Base-by-base conservation (phyloP, 345 rosid genomes). In the Xanthoceras sorbifolium region DNA sequence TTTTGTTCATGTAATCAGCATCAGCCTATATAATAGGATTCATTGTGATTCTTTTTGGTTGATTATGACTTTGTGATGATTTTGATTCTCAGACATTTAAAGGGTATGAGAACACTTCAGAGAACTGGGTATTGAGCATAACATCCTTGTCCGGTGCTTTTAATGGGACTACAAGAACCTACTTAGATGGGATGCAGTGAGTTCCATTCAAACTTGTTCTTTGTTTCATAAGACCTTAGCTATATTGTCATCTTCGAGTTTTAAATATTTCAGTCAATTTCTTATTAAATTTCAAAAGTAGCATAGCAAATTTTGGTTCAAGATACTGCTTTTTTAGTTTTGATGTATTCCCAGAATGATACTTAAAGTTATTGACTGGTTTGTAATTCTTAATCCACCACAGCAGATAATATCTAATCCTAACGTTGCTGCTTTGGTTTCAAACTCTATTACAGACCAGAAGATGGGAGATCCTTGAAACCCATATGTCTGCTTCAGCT, bases 131-230 rank as follows among this genome's bases (percentile, higher is more conserved):
- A 7, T 80, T 97, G 80, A 97, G 99, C 84, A 80, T 97, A 28
- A 97, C 99, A 18, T 86, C 99, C 11, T 81, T 97, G 67, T 97
- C 98, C 5, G 99, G 97, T 22, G 99, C 99, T 0, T 89, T 97
- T 86, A 97, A 97, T 78, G 99, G 99, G 65, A 91, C 96, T 64
- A 97, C 98, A 20, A 87, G 98, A 81, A 81, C 96, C 5, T 97
- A 94, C 75, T 81, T 97, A 5, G 99, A 97, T 82, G 99, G 99
- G 66, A 92, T 97, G 81, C 90, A 81, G 99, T 94, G 78, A 83
- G 97, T 89, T 75, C 68, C 71, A 67, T 71, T 77, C 22, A 22
- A 61, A 60, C 63, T 72, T 14, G 61, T 61, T 68, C 50, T 10
- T 42, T 64, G 8, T 42, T 26, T 40, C 4, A n/a, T n/a, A n/a